phyloP scores from a whole-genome alignment of 169 alveolate species.

The Babesia microti region DNA sequence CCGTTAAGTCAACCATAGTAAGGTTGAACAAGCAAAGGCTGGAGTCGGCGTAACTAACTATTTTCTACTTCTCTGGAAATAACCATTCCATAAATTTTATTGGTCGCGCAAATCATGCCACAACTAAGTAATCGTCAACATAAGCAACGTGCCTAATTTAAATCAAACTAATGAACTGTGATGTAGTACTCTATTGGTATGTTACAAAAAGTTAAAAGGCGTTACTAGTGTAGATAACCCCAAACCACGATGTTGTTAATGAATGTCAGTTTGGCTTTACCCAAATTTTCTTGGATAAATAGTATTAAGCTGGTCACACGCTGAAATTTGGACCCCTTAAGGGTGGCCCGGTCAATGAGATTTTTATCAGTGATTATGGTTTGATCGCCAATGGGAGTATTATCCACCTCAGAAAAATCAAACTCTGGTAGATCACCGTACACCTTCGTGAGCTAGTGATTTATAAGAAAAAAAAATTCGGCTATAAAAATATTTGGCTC shows the following conservation, averaged over 20 bases:
- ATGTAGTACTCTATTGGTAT: background rate
- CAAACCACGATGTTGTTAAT: slow-evolving; percentile 5
- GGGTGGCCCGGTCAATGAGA: slow-evolving; percentile 1
- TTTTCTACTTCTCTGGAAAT: too few relatives aligned
- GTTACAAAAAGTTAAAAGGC: slow-evolving; percentile 2
- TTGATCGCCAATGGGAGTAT: slow-evolving; percentile 17
- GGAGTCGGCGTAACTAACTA: slow-evolving; percentile 53
- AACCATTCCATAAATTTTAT: too few relatives aligned
- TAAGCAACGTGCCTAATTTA: too few relatives aligned
- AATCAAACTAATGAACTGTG: background rate
- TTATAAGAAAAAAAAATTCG: too few relatives aligned
- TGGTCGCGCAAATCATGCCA: too few relatives aligned
- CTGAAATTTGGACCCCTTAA: slow-evolving; percentile 24
- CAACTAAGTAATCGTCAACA: too few relatives aligned
- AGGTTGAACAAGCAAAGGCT: slow-evolving; percentile 62
- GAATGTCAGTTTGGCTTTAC: slow-evolving; percentile 13
- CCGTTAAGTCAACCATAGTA: slow-evolving; percentile 77
- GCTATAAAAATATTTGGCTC: background rate
- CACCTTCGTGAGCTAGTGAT: slow-evolving; percentile 5
- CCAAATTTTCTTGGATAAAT: slow-evolving; percentile 17
- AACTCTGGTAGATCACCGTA: slow-evolving; percentile 34
- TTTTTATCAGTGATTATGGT: slow-evolving; percentile 4
- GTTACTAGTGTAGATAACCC: slow-evolving; percentile 23
- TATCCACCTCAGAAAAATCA: slow-evolving; percentile 26
- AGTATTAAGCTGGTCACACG: slow-evolving; percentile 16